phyloP scores from a whole-genome alignment of 2,329 filamentous ascomycete genomes.

The Trichophyton mentagrophytes region DNA sequence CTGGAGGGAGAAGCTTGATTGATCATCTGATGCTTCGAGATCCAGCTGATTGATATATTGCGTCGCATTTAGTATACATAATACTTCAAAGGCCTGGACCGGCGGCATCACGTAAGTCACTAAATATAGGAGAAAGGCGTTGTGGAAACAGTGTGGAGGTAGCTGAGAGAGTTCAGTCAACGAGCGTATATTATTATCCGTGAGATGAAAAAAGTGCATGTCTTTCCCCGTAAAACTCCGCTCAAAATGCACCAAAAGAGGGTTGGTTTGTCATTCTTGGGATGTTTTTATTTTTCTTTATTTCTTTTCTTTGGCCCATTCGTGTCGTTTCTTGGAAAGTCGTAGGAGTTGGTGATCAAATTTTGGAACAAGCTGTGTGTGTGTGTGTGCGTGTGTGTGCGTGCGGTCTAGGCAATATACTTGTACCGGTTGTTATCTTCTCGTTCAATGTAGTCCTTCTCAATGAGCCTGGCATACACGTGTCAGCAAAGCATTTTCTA shows the following conservation, averaged over 20 bases:
- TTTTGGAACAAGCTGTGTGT: background rate
- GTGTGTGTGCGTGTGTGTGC: too few relatives aligned
- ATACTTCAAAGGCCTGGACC: background rate
- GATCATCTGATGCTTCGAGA: conserved; percentile 1
- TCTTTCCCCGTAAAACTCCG: background rate
- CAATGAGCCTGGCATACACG: conserved; percentile 52
- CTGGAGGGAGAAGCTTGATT: background rate
- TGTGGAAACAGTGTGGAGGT: background rate
- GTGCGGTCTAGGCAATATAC: conserved; percentile 48
- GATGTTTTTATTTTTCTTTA: background rate
- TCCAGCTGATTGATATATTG: background rate
- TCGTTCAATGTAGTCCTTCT: conserved; percentile 85
- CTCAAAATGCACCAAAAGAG: background rate
- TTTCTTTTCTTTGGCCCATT: background rate
- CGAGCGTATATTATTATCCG: background rate
- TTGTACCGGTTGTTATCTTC: conserved; percentile 46
- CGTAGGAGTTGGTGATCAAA: too few relatives aligned
- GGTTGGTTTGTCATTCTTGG: background rate
- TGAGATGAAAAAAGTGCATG: background rate
- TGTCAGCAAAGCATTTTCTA: background rate
- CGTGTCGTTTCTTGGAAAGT: too few relatives aligned
- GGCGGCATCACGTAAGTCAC: background rate
- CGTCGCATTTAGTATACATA: background rate
- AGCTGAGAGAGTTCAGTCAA: background rate
- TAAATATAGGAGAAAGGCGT: background rate